Evolutionary conservation across 257 asterid genomes (phyloP).

Genomic region (Petunia axillaris): DNA sequence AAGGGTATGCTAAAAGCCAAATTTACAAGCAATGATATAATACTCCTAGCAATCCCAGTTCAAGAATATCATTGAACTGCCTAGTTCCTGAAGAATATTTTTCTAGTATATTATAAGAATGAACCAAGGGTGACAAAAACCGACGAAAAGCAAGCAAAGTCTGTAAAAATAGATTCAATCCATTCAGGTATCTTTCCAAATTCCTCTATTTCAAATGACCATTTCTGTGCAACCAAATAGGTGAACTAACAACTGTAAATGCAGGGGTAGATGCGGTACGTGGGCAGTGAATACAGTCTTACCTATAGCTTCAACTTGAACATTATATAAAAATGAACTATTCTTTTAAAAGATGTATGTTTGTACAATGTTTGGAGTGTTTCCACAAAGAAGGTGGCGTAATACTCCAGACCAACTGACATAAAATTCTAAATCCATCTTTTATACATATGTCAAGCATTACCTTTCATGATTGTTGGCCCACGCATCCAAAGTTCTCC

Average conservation of each 20-base stretch:
- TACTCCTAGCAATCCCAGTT: not conserved
- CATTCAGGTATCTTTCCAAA: not conserved
- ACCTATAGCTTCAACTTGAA: not conserved
- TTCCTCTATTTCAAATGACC: not conserved
- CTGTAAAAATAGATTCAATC: not conserved
- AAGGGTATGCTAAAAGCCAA: not conserved
- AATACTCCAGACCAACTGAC: not conserved
- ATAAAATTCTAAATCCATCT: not conserved
- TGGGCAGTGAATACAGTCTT: not conserved
- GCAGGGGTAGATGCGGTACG: not conserved
- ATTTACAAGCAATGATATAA: not conserved
- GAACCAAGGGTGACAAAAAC: not conserved
- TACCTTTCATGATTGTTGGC: conserved; percentile 82
- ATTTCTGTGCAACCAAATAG: not conserved
- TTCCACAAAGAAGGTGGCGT: not conserved
- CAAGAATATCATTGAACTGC: not conserved
- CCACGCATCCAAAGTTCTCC: conserved; percentile 94
- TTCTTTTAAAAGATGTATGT: not conserved
- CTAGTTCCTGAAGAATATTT: not conserved
- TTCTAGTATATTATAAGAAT: not conserved
- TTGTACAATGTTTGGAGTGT: not conserved
- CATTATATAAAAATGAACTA: not conserved
- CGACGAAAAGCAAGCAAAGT: not conserved
- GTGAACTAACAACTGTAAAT: not conserved
- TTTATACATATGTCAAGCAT: not conserved